These are phyloP conservation scores for Parastagonospora nodorum DNA, from an alignment of 2,329 filamentous ascomycete genomes.

Conservation along the genomic window DNA sequence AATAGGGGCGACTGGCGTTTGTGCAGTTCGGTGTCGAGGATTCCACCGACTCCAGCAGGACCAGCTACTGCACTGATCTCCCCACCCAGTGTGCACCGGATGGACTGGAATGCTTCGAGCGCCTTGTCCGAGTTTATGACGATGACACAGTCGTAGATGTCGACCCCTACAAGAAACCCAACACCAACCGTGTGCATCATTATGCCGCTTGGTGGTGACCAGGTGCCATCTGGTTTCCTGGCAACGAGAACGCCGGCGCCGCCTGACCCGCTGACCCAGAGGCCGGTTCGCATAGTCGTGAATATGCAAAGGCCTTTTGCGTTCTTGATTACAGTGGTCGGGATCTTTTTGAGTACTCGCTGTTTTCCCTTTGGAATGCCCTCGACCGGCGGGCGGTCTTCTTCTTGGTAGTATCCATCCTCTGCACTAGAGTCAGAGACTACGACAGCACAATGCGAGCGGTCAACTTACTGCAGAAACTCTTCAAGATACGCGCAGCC, in stretches of 20 bases:
- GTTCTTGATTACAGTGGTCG: conserved; percentile 79
- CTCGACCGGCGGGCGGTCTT: conserved; percentile 52
- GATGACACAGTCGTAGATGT: conserved; percentile 94
- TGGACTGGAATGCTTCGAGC: conserved; percentile 79
- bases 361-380: conserved; percentile 65
- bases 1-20: conserved; percentile 74
- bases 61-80: conserved; percentile 79
- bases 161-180: conserved; percentile 87
- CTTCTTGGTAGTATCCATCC: conserved; percentile 71
- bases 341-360: conserved; percentile 79
- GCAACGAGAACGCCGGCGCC: conserved; percentile 87
- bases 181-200: conserved; percentile 87
- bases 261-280: conserved; percentile 90
- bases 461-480: conserved; percentile 77
- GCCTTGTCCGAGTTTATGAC: conserved; percentile 88
- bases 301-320: conserved; percentile 92
- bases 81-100: conserved; percentile 79
- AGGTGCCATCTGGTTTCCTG: conserved; percentile 81
- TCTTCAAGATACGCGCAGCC: conserved; percentile 84
- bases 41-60: conserved; percentile 76
- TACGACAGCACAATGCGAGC: conserved; percentile 20
- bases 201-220: conserved; percentile 90
- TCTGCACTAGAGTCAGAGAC: conserved; percentile 46
- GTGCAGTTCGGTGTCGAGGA: conserved; percentile 71
- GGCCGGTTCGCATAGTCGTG: conserved; percentile 90